Percentiles rank a stretch among this genome's conserved stretches.
Conservation (phyloP, 129 eudicot genomes). For the Flaveria trinervia region DNA sequence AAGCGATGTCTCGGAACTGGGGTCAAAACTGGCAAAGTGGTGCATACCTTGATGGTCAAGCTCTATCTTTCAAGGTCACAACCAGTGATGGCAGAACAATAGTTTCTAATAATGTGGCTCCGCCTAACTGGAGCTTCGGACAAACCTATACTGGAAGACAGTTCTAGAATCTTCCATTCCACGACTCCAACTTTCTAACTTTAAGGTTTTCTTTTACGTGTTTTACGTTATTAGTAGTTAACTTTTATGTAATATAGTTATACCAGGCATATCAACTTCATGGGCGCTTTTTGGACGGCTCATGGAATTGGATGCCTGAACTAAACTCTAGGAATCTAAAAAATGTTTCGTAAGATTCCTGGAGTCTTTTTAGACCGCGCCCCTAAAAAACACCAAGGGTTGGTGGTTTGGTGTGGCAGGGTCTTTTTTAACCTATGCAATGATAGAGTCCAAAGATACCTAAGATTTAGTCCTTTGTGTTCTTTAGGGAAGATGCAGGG, state of each 20-base stretch:
- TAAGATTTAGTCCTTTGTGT: neutral
- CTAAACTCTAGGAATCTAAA: conserved; percentile 24
- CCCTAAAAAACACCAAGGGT: conserved; percentile 31
- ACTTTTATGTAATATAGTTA: conserved; percentile 28
- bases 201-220: neutral
- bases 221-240: conserved; percentile 10
- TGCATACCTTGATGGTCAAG: conserved; percentile 52
- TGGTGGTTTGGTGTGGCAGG: conserved; percentile 35
- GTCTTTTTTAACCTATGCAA: conserved; percentile 32
- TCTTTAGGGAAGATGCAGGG: conserved; percentile 23
- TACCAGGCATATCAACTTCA: conserved; percentile 18
- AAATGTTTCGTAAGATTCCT: conserved; percentile 21
- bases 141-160: conserved; percentile 59
- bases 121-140: conserved; percentile 61
- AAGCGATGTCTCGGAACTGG: conserved; percentile 68
- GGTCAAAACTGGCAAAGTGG: conserved; percentile 80
- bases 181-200: conserved; percentile 19
- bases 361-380: conserved; percentile 31
- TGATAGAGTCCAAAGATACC: conserved; percentile 24
- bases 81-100: conserved; percentile 57
- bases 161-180: conserved; percentile 24
- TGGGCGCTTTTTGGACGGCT: conserved; percentile 32
- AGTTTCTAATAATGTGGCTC: conserved; percentile 50
- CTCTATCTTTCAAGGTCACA: conserved; percentile 62
- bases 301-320: conserved; percentile 33